These are phyloP conservation scores for Multifurca ochricompacta DNA, from an alignment of 768 basidiomycete species.

Conservation along the genomic window DNA sequence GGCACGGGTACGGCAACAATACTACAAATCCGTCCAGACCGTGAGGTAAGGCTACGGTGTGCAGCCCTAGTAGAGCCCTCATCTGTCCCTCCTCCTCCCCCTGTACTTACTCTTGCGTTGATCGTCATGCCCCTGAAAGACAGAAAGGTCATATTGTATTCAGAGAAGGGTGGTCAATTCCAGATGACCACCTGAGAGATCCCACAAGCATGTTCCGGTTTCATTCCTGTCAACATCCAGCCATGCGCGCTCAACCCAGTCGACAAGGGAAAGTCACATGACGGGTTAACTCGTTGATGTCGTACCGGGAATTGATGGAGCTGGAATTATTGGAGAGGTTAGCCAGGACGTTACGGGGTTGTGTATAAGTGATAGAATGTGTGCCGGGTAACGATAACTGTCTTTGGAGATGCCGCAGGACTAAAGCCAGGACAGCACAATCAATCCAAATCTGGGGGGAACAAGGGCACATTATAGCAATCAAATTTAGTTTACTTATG, in stretches of 20 bases:
- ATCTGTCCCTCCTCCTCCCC: too few species aligned
- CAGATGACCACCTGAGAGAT: constrained; percentile 2
- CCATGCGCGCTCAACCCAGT: constrained; percentile 22
- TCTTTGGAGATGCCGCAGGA: not conserved
- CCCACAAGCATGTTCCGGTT: constrained; percentile 17
- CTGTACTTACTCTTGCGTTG: too few species aligned
- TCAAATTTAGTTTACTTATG: too few species aligned
- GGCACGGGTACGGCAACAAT: too few species aligned
- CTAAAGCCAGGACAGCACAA: not conserved
- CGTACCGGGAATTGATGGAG: constrained; percentile 23
- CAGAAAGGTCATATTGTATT: constrained; percentile 10
- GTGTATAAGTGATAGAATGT: constrained; percentile 26
- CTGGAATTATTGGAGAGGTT: constrained; percentile 25
- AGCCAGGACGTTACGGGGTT: constrained; percentile 24
- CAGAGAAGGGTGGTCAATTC: constrained; percentile 2
- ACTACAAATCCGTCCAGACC: too few species aligned
- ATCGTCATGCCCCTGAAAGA: constrained; percentile 1
- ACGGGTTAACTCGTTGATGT: constrained; percentile 20
- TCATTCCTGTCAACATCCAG: constrained; percentile 19
- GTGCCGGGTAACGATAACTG: not conserved
- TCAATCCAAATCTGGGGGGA: not conserved
- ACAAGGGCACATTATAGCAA: constrained; percentile 20
- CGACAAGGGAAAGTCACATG: constrained; percentile 13
- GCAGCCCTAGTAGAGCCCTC: too few species aligned
- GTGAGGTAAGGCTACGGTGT: too few species aligned